Percentiles rank a stretch among this genome's conserved stretches.
phyloP scores from a whole-genome alignment of 2,329 filamentous ascomycete species.

The Claviceps sp. region DNA sequence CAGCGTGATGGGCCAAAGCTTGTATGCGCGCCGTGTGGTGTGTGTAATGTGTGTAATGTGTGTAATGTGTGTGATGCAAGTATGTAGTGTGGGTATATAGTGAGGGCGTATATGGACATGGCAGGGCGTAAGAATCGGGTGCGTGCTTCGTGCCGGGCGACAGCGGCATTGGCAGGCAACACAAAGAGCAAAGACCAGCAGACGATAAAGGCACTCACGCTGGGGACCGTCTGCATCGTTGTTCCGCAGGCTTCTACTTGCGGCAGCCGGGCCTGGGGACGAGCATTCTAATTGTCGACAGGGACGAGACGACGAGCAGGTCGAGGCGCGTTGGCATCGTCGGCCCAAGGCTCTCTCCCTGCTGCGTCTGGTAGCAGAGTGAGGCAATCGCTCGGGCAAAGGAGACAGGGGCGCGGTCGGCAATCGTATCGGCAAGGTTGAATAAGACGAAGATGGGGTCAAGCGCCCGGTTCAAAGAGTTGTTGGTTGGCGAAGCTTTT shows the following conservation, averaged over 20 bases:
- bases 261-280: slow-evolving; percentile 21
- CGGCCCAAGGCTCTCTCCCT: not conserved
- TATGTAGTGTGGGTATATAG: slow-evolving; percentile 4
- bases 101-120: not conserved
- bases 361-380: not conserved
- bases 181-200: not conserved
- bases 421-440: no score
- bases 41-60: not conserved
- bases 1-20: not conserved
- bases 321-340: slow-evolving; percentile 8
- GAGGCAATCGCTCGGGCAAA: not conserved
- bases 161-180: not conserved
- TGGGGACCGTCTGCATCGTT: slow-evolving; percentile 41
- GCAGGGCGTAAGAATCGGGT: not conserved
- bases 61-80: not conserved
- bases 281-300: slow-evolving; percentile 22
- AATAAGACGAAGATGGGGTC: no score
- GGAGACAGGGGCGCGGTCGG: not conserved
- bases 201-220: slow-evolving; percentile 23
- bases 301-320: slow-evolving; percentile 6
- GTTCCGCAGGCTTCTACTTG: slow-evolving; percentile 26
- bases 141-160: not conserved
- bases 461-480: no score
- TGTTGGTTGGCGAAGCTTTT: no score
- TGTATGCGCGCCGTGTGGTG: not conserved